Conservation (phyloP, 352 stramenopile genomes). For the Pilasporangium apinafurcum region DNA sequence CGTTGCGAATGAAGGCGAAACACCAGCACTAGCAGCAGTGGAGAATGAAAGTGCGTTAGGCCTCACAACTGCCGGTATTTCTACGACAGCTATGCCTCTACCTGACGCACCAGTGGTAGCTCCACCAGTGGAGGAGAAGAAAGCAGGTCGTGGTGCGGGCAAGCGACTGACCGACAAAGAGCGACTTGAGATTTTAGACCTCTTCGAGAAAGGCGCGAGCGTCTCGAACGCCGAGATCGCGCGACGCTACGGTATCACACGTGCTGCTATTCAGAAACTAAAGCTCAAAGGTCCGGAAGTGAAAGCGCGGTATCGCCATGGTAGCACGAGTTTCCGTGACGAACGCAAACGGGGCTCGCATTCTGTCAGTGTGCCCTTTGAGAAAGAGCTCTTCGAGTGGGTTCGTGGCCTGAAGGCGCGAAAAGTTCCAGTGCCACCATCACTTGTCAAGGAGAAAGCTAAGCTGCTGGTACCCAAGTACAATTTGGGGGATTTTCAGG, state of each 20-base stretch:
- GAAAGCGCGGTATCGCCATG: slow-evolving; percentile 28
- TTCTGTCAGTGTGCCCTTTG: slow-evolving; percentile 27
- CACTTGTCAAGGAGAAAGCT: slow-evolving; percentile 44
- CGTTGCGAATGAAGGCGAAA: too few relatives aligned
- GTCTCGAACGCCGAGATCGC: slow-evolving; percentile 40
- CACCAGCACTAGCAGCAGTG: too few relatives aligned
- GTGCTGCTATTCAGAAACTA: slow-evolving; percentile 39
- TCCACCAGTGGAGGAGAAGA: slow-evolving; percentile 4
- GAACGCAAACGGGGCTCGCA: slow-evolving; percentile 26
- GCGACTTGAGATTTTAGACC: slow-evolving; percentile 39
- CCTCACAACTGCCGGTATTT: too few relatives aligned
- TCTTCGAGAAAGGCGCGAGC: slow-evolving; percentile 25
- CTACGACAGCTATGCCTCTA: too few relatives aligned
- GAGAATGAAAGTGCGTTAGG: too few relatives aligned
- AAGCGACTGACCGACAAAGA: slow-evolving; percentile 39
- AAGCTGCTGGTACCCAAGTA: slow-evolving; percentile 43
- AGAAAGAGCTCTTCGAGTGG: slow-evolving; percentile 38
- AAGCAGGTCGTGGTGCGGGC: slow-evolving; percentile 21
- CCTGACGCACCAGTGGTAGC: too few relatives aligned
- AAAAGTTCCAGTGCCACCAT: slow-evolving; percentile 35
- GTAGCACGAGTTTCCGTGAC: slow-evolving; percentile 26
- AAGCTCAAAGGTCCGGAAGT: slow-evolving; percentile 29
- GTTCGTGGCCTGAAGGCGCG: slow-evolving; percentile 30
- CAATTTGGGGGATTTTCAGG: slow-evolving; percentile 26
- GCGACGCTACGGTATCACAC: slow-evolving; percentile 35